Percentiles rank a stretch among this genome's conserved stretches.
Conservation (phyloP, 2,329 filamentous ascomycete genomes). For the Arthrobotrys entomopaga region DNA sequence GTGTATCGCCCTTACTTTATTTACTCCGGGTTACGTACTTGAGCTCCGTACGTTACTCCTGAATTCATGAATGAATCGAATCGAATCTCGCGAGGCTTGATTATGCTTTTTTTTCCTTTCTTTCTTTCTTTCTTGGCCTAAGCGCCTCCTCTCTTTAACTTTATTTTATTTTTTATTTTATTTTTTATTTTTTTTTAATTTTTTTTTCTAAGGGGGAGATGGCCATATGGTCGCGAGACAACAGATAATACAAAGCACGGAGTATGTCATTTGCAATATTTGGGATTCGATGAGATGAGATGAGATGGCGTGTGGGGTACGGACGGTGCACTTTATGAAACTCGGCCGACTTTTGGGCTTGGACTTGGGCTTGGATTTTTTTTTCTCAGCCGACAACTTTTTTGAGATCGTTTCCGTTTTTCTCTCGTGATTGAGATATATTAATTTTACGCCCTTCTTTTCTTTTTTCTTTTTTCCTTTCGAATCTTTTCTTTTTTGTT, state of each 20-base stretch:
- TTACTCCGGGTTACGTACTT: no score
- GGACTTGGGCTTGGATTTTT: conserved; percentile 6
- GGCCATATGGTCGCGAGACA: no score
- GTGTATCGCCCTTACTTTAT: not conserved
- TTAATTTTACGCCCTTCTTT: no score
- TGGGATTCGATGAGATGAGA: no score
- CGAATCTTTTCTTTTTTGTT: not conserved
- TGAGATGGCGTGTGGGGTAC: not conserved
- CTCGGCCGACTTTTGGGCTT: not conserved
- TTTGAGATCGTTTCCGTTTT: conserved; percentile 6
- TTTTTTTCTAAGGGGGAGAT: not conserved
- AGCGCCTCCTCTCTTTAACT: no score
- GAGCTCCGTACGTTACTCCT: conserved; percentile 8
- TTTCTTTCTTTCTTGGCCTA: conserved; percentile 2
- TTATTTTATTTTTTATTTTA: not conserved
- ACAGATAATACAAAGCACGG: no score
- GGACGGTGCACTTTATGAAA: conserved; percentile 17
- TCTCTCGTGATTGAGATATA: conserved; percentile 8
- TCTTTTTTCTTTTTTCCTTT: not conserved
- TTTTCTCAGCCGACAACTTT: conserved; percentile 3
- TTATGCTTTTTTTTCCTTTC: not conserved
- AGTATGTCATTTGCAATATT: no score
- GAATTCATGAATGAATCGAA: no score
- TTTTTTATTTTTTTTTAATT: not conserved
- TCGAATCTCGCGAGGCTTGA: conserved; percentile 9